Conservation (phyloP, 2,329 filamentous ascomycete species). For the Neofusicoccum ribis region DNA sequence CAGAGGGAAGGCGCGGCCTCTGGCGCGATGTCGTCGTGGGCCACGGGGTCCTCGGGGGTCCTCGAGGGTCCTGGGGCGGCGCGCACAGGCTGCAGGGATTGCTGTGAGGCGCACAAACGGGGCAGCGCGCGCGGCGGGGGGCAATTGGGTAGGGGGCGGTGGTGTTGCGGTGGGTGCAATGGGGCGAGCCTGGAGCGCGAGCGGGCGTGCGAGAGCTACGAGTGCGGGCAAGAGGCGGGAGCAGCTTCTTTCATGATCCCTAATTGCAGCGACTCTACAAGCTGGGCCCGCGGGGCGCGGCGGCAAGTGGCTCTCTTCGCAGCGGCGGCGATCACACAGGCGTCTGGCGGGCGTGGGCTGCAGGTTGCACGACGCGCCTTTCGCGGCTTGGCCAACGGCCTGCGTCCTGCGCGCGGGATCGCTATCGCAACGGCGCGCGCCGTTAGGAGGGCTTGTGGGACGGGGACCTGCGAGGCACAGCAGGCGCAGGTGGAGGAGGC, state of each 20-base stretch:
- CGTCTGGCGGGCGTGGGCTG: conserved; percentile 1
- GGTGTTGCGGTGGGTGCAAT: not conserved
- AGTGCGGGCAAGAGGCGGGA: not conserved
- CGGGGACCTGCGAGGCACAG: not conserved
- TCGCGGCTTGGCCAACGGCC: conserved; percentile 4
- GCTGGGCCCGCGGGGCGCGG: conserved; percentile 1
- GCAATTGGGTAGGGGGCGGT: not conserved
- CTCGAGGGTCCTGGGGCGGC: not conserved
- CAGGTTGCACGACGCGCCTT: conserved; percentile 2
- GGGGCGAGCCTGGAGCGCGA: too few species aligned
- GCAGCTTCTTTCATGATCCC: conserved; percentile 4
- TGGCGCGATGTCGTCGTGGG: conserved; percentile 5
- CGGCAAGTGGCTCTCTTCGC: conserved; percentile 9
- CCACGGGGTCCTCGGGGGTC: not conserved
- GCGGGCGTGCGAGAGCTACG: not conserved
- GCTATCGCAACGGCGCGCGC: not conserved
- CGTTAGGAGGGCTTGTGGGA: not conserved
- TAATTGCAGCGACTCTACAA: conserved; percentile 9
- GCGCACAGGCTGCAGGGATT: not conserved
- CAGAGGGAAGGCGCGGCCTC: not conserved
- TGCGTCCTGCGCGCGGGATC: not conserved
- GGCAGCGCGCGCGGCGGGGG: not conserved
- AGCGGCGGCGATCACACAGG: conserved; percentile 8
- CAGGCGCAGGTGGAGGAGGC: not conserved
- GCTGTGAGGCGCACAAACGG: conserved; percentile 1